These are phyloP conservation scores for Leccinum barrowsii DNA, from an alignment of 768 basidiomycete genomes.

Conservation along the genomic window DNA sequence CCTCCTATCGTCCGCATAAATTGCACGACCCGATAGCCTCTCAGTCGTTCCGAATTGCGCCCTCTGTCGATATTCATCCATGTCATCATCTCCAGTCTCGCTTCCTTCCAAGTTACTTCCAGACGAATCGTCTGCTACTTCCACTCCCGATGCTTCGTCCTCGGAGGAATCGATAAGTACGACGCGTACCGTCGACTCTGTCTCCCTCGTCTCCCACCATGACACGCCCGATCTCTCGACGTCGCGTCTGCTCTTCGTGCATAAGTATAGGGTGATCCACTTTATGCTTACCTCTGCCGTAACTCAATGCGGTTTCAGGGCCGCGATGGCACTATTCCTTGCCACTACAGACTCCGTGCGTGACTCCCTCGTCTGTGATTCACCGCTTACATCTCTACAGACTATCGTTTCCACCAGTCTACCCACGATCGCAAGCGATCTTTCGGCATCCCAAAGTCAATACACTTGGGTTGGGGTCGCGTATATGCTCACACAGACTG, in stretches of 20 bases:
- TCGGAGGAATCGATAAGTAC: constrained; percentile 21
- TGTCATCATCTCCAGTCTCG: constrained; percentile 14
- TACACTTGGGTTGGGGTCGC: constrained; percentile 87
- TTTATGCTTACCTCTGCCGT: not conserved
- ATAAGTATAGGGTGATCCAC: constrained; percentile 53
- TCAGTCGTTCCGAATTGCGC: not conserved
- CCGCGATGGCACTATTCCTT: constrained; percentile 76
- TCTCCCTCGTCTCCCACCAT: constrained; percentile 19
- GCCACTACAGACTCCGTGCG: constrained; percentile 83
- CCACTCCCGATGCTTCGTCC: constrained; percentile 7
- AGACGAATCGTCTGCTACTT: not conserved
- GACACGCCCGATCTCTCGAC: constrained; percentile 43
- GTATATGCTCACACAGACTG: constrained; percentile 85
- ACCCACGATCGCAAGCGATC: constrained; percentile 73
- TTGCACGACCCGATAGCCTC: constrained; percentile 7
- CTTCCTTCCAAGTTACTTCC: constrained; percentile 8
- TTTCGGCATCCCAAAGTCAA: constrained; percentile 63
- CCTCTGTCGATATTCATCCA: constrained; percentile 11
- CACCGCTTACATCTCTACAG: constrained; percentile 25
- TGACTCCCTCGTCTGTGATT: constrained; percentile 6
- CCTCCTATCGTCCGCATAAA: constrained; percentile 26
- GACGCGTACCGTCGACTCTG: constrained; percentile 19
- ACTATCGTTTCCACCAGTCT: constrained; percentile 80
- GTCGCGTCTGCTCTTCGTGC: constrained; percentile 54
- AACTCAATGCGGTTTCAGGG: constrained; percentile 40